phyloP scores from a whole-genome alignment of 805 yeast species.

The Barnettozyma sucrosica region DNA sequence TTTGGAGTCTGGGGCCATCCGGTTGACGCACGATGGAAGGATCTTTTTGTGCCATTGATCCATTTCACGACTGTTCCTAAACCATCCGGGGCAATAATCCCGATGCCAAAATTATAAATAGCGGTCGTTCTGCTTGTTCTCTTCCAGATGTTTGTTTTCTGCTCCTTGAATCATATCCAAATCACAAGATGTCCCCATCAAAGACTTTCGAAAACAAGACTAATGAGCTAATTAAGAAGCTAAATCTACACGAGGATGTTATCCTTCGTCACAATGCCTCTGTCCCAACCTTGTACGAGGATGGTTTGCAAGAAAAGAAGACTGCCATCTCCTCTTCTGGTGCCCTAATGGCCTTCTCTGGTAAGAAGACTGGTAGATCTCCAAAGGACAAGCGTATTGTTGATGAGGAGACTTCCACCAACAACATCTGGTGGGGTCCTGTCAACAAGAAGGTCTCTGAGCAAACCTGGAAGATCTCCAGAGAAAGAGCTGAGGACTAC shows the following conservation, averaged over 20 bases:
- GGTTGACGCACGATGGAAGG: background rate
- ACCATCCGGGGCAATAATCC: constrained; percentile 7
- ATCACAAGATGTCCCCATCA: constrained; percentile 24
- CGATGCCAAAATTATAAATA: constrained; percentile 8
- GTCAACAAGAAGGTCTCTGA: constrained; percentile 93
- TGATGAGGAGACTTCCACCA: constrained; percentile 80
- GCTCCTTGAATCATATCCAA: constrained; percentile 2
- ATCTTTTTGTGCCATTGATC: constrained; percentile 4
- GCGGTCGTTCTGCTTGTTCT: background rate
- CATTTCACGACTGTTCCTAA: constrained; percentile 4
- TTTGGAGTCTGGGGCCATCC: background rate
- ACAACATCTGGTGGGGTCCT: constrained; percentile 98
- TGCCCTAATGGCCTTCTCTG: constrained; percentile 93
- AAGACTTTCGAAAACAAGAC: constrained; percentile 17
- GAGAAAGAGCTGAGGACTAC: constrained; percentile 95
- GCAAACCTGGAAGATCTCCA: constrained; percentile 90
- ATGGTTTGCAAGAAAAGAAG: constrained; percentile 83
- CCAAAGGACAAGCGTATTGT: constrained; percentile 98
- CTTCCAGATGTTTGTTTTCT: constrained; percentile 1
- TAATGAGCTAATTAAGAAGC: constrained; percentile 23
- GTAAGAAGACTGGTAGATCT: constrained; percentile 94
- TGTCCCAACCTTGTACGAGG: constrained; percentile 89
- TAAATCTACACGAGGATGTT: constrained; percentile 56
- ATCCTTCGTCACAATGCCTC: constrained; percentile 85
- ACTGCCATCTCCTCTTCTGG: constrained; percentile 91